These are phyloP conservation scores for Plasmodium gonderi DNA, from an alignment of 169 alveolate species.

Conservation along the genomic window DNA sequence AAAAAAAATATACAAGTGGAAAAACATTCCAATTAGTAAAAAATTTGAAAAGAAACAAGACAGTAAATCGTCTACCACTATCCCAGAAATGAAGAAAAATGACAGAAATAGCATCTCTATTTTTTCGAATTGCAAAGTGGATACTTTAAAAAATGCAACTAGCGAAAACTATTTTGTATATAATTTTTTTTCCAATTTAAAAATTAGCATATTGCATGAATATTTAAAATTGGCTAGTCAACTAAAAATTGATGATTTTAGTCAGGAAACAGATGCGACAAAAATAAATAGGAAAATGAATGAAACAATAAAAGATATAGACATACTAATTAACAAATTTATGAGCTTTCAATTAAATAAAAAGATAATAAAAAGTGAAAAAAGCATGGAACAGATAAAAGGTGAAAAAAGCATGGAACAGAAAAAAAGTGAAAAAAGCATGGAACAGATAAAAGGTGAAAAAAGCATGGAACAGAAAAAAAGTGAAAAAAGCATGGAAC, in stretches of 20 bases:
- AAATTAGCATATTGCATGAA: constrained; percentile 31
- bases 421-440: not conserved
- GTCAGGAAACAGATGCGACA: not conserved
- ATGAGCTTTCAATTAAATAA: constrained; percentile 7
- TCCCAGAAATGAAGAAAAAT: not conserved
- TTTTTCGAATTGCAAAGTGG: constrained; percentile 5
- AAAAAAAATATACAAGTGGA: not conserved
- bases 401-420: too few species aligned
- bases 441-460: not conserved
- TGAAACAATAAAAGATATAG: not conserved
- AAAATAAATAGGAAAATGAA: constrained; percentile 15
- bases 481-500: not conserved
- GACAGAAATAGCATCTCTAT: not conserved
- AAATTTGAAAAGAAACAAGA: not conserved
- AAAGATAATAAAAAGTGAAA: not conserved
- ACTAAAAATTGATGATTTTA: not conserved
- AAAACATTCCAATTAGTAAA: not conserved
- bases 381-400: not conserved
- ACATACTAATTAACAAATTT: not conserved
- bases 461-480: not conserved
- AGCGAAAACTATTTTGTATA: constrained; percentile 44
- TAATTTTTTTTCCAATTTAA: constrained; percentile 51
- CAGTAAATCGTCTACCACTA: not conserved
- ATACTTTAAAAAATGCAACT: constrained; percentile 6
- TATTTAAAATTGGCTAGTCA: constrained; percentile 25